These are phyloP conservation scores for Annulohypoxylon moriforme DNA, from an alignment of 495 filamentous ascomycete species.

Conservation along the genomic window DNA sequence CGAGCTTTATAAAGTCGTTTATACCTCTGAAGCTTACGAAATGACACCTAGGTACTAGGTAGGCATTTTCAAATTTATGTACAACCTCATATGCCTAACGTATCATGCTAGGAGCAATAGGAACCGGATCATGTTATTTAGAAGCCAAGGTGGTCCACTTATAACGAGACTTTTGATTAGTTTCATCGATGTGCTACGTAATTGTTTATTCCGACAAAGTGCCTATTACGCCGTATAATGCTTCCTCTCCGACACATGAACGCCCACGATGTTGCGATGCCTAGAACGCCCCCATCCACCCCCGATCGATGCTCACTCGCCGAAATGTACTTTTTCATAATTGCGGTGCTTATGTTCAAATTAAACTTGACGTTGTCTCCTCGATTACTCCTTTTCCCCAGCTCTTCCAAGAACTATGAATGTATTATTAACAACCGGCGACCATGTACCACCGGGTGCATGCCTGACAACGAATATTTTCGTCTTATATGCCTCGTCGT, in stretches of 20 bases:
- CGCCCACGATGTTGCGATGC: slow-evolving; percentile 37
- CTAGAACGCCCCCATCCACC: slow-evolving; percentile 1
- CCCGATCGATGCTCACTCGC: slow-evolving; percentile 14
- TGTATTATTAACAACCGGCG: not conserved
- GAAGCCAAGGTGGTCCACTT: not conserved
- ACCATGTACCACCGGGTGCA: not conserved
- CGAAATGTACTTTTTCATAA: slow-evolving; percentile 7
- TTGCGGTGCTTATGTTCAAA: slow-evolving; percentile 10
- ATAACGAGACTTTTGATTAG: slow-evolving; percentile 6
- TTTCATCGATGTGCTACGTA: not conserved
- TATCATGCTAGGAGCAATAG: not conserved
- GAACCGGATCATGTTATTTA: not conserved
- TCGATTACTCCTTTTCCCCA: not conserved
- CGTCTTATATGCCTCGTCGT: not conserved
- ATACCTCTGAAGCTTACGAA: too few relatives aligned
- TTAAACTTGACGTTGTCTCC: not conserved
- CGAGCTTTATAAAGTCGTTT: too few relatives aligned
- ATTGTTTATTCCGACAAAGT: slow-evolving; percentile 15
- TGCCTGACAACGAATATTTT: not conserved
- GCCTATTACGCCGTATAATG: slow-evolving; percentile 33
- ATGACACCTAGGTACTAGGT: not conserved
- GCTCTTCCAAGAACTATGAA: not conserved
- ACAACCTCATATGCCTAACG: too few relatives aligned
- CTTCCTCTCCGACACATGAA: slow-evolving; percentile 21
- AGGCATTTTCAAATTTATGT: too few relatives aligned